Evolutionary conservation across 148 eudicot species (phyloP).

Genomic region (Cornus controversa): DNA sequence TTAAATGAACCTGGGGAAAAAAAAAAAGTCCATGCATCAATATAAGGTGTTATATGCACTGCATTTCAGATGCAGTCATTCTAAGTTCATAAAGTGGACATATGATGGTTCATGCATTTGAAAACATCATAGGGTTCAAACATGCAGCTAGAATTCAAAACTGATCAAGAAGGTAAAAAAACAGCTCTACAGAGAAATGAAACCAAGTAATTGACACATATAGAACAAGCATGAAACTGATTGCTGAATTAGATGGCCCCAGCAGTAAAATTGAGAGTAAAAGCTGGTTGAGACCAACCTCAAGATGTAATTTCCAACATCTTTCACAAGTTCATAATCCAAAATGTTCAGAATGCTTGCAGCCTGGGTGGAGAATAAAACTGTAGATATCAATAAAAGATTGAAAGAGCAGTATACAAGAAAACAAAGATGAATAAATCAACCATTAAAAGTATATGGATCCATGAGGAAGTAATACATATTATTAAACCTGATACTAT

Average conservation of each 20-base stretch:
- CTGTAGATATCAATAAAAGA: constrained; percentile 1
- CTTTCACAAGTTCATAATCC: constrained; percentile 65
- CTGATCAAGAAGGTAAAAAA: background rate
- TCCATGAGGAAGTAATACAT: background rate
- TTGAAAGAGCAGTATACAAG: background rate
- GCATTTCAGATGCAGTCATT: background rate
- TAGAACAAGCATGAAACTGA: background rate
- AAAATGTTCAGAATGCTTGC: constrained; percentile 86
- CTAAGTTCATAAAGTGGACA: too few species aligned
- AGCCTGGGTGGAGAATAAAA: constrained; percentile 38
- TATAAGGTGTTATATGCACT: too few species aligned
- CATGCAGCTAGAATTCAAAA: background rate
- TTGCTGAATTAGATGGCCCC: background rate
- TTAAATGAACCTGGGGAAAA: too few species aligned
- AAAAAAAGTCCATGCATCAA: background rate
- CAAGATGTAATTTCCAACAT: constrained; percentile 74
- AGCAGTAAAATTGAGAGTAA: background rate
- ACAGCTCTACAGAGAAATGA: background rate
- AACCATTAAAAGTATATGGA: background rate
- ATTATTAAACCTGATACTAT: background rate
- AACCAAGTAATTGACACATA: background rate
- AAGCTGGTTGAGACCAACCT: constrained; percentile 45
- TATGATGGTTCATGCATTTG: background rate
- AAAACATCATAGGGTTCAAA: too few species aligned
- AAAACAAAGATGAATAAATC: background rate